Percentiles rank a stretch among this genome's conserved stretches.
These are phyloP conservation scores for Picochlorum sp. DNA, from an alignment of 139 green algal species.

Conservation along the genomic window DNA sequence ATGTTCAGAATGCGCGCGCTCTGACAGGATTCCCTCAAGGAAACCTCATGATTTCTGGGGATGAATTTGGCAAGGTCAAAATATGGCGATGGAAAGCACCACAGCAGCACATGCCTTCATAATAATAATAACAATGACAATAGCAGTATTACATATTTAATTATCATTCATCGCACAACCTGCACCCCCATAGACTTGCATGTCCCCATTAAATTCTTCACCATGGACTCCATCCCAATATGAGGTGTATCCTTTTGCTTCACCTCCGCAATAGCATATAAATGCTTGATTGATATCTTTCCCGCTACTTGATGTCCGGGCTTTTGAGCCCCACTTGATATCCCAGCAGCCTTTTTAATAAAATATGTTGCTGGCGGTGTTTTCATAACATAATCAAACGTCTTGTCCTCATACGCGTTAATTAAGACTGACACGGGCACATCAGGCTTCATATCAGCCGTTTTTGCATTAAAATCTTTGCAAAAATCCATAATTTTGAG, in stretches of 20 bases:
- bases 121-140: conserved; percentile 9
- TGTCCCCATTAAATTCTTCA: conserved; percentile 64
- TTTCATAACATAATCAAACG: conserved; percentile 77
- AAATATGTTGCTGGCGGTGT: conserved; percentile 81
- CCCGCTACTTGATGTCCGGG: conserved; percentile 71
- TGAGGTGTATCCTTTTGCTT: conserved; percentile 74
- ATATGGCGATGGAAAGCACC: conserved; percentile 52
- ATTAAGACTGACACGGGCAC: conserved; percentile 58
- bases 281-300: conserved; percentile 78
- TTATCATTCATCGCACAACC: conserved; percentile 46
- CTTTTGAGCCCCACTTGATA: conserved; percentile 50
- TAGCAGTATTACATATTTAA: neutral
- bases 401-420: conserved; percentile 77
- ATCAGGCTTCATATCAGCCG: conserved; percentile 51
- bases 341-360: conserved; percentile 70
- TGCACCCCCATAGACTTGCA: conserved; percentile 84
- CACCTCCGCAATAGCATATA: conserved; percentile 84
- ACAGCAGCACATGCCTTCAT: conserved; percentile 43
- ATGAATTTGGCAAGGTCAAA: conserved; percentile 49
- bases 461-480: conserved; percentile 98
- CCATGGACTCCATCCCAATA: conserved; percentile 63
- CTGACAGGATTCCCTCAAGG: conserved; percentile 25
- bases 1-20: conserved; percentile 39
- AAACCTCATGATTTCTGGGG: conserved; percentile 42
- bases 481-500: conserved; percentile 99